Percentiles rank a stretch among this genome's conserved stretches.
Conservation (phyloP, 805 yeast species). For the Pichia rugopelliculosa region DNA sequence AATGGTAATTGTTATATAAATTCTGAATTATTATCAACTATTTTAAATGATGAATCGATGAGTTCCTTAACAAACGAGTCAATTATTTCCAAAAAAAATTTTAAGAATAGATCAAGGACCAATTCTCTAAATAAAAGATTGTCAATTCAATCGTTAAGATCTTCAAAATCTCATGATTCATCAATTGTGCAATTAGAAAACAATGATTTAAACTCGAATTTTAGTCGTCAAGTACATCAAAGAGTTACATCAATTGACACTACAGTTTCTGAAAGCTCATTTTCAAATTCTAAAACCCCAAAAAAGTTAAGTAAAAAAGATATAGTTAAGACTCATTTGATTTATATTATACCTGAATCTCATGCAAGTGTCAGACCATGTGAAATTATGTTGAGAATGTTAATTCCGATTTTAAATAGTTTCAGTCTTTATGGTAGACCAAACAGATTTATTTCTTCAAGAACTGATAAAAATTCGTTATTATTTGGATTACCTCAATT, state of each 20-base stretch:
- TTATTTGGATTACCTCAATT: constrained; percentile 68
- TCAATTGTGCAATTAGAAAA: neutral
- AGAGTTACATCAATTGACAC: constrained; percentile 24
- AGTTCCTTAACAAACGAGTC: constrained; percentile 15
- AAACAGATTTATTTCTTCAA: constrained; percentile 48
- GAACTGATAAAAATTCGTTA: constrained; percentile 46
- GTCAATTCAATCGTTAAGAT: constrained; percentile 24
- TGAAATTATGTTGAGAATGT: constrained; percentile 65
- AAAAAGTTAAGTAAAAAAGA: constrained; percentile 19
- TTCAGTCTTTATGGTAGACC: constrained; percentile 75
- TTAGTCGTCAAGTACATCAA: constrained; percentile 15
- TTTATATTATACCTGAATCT: constrained; percentile 49
- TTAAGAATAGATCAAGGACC: constrained; percentile 6
- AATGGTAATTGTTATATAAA: constrained; percentile 48
- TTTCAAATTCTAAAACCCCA: constrained; percentile 16
- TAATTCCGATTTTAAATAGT: constrained; percentile 63
- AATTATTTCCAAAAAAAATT: constrained; percentile 6
- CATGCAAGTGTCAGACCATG: constrained; percentile 68
- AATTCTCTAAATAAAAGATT: constrained; percentile 20
- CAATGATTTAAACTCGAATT: neutral
- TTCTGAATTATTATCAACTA: constrained; percentile 19
- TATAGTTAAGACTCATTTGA: constrained; percentile 22
- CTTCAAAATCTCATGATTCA: constrained; percentile 13
- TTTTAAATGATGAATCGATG: constrained; percentile 18
- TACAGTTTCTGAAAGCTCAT: constrained; percentile 20